These are phyloP conservation scores for Huntiella savannae DNA, from an alignment of 2,329 filamentous ascomycete genomes.

Conservation along the genomic window DNA sequence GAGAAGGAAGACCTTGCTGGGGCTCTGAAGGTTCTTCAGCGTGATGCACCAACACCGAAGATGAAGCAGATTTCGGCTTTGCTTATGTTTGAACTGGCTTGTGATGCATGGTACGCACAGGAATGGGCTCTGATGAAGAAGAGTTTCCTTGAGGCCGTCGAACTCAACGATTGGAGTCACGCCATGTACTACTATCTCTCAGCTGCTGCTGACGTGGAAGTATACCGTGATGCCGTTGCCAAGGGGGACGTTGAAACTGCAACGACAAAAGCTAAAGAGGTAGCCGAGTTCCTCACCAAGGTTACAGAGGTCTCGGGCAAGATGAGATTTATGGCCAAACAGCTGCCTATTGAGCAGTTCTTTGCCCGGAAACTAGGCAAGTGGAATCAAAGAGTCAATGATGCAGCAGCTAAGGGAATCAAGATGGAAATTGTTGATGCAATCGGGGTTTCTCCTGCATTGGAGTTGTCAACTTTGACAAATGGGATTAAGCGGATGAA, in stretches of 20 bases:
- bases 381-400: slow-evolving; percentile 50
- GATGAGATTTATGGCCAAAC: slow-evolving; percentile 75
- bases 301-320: slow-evolving; percentile 59
- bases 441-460: slow-evolving; percentile 57
- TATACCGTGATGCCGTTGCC: slow-evolving; percentile 46
- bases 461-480: slow-evolving; percentile 93
- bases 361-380: slow-evolving; percentile 68
- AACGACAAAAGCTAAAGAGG: slow-evolving; percentile 37
- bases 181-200: slow-evolving; percentile 80
- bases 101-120: slow-evolving; percentile 63
- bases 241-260: slow-evolving; percentile 25
- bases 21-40: slow-evolving; percentile 38
- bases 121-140: slow-evolving; percentile 56
- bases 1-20: slow-evolving; percentile 45
- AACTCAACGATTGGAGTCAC: slow-evolving; percentile 81
- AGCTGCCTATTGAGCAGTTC: slow-evolving; percentile 79
- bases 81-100: slow-evolving; percentile 64
- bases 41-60: slow-evolving; percentile 43
- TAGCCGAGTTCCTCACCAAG: slow-evolving; percentile 51
- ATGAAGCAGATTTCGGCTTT: slow-evolving; percentile 81
- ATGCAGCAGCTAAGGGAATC: slow-evolving; percentile 36
- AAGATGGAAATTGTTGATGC: slow-evolving; percentile 57
- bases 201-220: slow-evolving; percentile 57
- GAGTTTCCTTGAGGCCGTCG: slow-evolving; percentile 54
- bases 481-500: slow-evolving; percentile 73